These are phyloP conservation scores for Byssothecium circinans DNA, from an alignment of 2,329 filamentous ascomycete genomes.

Conservation along the genomic window DNA sequence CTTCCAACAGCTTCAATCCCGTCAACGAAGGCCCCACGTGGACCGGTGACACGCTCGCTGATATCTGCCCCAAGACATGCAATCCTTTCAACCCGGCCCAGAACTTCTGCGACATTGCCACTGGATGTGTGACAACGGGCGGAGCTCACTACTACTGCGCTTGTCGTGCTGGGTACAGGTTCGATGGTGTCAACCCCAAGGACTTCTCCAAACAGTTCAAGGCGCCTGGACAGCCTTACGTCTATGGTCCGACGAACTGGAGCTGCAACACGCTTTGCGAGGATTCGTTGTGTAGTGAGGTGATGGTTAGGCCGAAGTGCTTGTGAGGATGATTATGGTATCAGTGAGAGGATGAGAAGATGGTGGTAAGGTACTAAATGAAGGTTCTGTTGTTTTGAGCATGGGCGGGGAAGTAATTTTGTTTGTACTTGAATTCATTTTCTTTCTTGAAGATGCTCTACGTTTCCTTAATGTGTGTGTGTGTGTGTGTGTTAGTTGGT, in stretches of 20 bases:
- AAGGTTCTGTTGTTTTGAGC: neutral
- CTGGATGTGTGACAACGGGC: slow-evolving; percentile 24
- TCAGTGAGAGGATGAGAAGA: neutral
- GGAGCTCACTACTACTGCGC: slow-evolving; percentile 32
- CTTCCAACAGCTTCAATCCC: slow-evolving; percentile 1
- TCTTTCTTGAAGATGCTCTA: no score
- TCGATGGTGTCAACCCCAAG: slow-evolving; percentile 21
- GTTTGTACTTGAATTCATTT: neutral
- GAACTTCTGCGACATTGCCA: slow-evolving; percentile 31
- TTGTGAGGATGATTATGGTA: slow-evolving; percentile 1
- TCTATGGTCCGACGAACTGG: slow-evolving; percentile 23
- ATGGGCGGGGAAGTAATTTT: neutral
- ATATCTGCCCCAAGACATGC: slow-evolving; percentile 27
- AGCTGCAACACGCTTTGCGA: slow-evolving; percentile 27
- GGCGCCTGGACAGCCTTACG: slow-evolving; percentile 26
- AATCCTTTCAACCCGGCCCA: slow-evolving; percentile 23
- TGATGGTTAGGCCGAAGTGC: slow-evolving; percentile 25
- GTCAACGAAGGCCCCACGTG: slow-evolving; percentile 10
- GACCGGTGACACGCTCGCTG: slow-evolving; percentile 21
- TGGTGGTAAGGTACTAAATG: neutral
- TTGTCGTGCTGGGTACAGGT: slow-evolving; percentile 29
- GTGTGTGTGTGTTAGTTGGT: no score
- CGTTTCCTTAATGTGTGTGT: no score
- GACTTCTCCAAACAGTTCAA: slow-evolving; percentile 34
- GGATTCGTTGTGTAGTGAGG: slow-evolving; percentile 24